Percentiles rank a stretch among this genome's conserved stretches.
phyloP scores from a whole-genome alignment of 495 filamentous ascomycete genomes.

The Penicillium malachiteum region DNA sequence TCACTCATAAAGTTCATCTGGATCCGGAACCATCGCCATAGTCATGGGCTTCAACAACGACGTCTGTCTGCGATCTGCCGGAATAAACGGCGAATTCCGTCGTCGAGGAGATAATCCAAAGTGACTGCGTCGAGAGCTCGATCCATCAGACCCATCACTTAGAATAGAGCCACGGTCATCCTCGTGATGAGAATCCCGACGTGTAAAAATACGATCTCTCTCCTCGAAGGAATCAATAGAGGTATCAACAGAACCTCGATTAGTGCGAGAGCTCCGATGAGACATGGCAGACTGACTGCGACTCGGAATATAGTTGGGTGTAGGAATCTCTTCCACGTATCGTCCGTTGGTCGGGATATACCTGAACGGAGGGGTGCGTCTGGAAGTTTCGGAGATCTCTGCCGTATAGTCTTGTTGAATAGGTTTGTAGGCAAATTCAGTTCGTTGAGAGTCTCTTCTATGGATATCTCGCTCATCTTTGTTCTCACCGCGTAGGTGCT shows the following conservation, averaged over 20 bases:
- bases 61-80: slow-evolving; percentile 23
- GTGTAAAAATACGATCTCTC: neutral
- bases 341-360: slow-evolving; percentile 36
- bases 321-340: slow-evolving; percentile 20
- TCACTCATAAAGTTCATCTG: slow-evolving; percentile 41
- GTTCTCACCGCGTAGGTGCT: slow-evolving; percentile 9
- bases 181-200: slow-evolving; percentile 5
- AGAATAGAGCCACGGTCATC: slow-evolving; percentile 15
- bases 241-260: slow-evolving; percentile 17
- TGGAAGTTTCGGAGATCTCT: slow-evolving; percentile 30
- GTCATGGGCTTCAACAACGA: slow-evolving; percentile 35
- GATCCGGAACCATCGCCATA: slow-evolving; percentile 43
- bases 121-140: slow-evolving; percentile 1
- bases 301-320: neutral
- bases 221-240: slow-evolving; percentile 10
- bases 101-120: slow-evolving; percentile 14
- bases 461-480: slow-evolving; percentile 8
- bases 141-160: slow-evolving; percentile 5
- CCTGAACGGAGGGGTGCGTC: slow-evolving; percentile 23
- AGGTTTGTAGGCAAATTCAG: slow-evolving; percentile 38
- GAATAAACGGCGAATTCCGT: slow-evolving; percentile 17
- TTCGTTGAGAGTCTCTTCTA: slow-evolving; percentile 11
- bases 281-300: slow-evolving; percentile 25
- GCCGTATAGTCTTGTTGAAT: slow-evolving; percentile 34
- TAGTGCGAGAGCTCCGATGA: slow-evolving; percentile 2